Evolutionary conservation across 306 rosid genomes (phyloP).

Genomic region (Gynostemma pentaphyllum): DNA sequence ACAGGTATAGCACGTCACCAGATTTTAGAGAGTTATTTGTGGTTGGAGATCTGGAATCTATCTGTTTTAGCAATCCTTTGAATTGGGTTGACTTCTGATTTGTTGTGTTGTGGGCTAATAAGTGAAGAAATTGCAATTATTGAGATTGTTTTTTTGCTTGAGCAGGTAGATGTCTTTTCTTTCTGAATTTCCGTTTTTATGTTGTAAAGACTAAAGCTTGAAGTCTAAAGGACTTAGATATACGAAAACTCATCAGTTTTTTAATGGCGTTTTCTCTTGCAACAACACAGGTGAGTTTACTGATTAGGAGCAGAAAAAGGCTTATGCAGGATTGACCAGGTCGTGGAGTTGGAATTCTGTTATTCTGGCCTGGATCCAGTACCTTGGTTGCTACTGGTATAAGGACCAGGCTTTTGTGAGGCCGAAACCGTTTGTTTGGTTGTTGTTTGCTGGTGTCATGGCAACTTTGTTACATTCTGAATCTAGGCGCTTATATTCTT

Average conservation of each 20-base stretch:
- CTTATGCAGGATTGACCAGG: constrained; percentile 11
- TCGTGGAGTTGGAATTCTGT: constrained; percentile 12
- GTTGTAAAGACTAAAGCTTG: not conserved
- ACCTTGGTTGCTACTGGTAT: constrained; percentile 23
- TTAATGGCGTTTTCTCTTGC: not conserved
- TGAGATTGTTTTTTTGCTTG: not conserved
- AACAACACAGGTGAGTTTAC: constrained; percentile 23
- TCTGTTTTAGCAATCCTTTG: not conserved
- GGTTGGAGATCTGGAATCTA: constrained; percentile 3
- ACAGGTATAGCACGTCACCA: not conserved
- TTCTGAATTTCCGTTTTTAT: not conserved
- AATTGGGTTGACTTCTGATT: not conserved
- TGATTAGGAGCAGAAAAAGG: constrained; percentile 11
- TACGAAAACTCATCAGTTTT: not conserved
- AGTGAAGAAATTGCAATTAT: not conserved
- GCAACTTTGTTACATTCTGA: constrained; percentile 69
- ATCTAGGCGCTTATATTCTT: constrained; percentile 86
- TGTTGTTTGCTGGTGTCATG: constrained; percentile 63
- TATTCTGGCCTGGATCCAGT: constrained; percentile 66
- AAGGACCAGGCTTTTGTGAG: constrained; percentile 36
- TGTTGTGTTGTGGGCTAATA: not conserved
- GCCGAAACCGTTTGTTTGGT: constrained; percentile 43
- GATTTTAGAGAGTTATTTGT: not conserved
- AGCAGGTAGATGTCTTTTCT: not conserved
- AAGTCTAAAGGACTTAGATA: not conserved